Evolutionary conservation across 2,329 filamentous ascomycete genomes (phyloP).

Genomic region (Colletotrichum higginsianum): DNA sequence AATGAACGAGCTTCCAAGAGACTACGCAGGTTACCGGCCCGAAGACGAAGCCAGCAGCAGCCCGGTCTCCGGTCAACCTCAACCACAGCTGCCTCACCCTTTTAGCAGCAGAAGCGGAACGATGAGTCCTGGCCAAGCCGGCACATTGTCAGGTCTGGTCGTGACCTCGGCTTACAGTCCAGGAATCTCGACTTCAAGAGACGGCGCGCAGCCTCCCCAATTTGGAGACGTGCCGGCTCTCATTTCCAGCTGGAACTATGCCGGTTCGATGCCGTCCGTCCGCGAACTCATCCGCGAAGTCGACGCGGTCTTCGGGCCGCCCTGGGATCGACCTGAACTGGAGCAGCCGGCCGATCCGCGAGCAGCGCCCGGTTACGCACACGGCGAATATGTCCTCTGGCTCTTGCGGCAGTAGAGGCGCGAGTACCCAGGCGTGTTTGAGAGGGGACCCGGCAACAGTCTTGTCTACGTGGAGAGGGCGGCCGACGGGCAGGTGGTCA

Average conservation of each 20-base stretch:
- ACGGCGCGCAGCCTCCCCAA: not conserved
- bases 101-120: not conserved
- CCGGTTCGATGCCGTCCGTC: not conserved
- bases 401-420: not conserved
- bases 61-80: not conserved
- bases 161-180: not conserved
- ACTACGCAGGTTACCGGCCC: not conserved
- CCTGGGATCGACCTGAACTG: not conserved
- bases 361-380: not conserved
- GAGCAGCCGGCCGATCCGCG: not conserved
- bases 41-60: too few species aligned
- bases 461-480: not conserved
- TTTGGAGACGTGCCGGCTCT: not conserved
- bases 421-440: not conserved
- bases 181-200: too few species aligned
- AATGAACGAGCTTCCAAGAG: not conserved
- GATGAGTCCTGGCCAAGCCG: not conserved
- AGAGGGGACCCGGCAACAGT: too few species aligned
- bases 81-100: not conserved
- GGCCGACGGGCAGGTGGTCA: not conserved
- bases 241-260: not conserved
- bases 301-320: not conserved
- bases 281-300: not conserved
- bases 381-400: too few species aligned
- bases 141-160: not conserved